Base-by-base conservation (phyloP, 2,329 filamentous ascomycete species). In the Dactylellina leptospora region DNA sequence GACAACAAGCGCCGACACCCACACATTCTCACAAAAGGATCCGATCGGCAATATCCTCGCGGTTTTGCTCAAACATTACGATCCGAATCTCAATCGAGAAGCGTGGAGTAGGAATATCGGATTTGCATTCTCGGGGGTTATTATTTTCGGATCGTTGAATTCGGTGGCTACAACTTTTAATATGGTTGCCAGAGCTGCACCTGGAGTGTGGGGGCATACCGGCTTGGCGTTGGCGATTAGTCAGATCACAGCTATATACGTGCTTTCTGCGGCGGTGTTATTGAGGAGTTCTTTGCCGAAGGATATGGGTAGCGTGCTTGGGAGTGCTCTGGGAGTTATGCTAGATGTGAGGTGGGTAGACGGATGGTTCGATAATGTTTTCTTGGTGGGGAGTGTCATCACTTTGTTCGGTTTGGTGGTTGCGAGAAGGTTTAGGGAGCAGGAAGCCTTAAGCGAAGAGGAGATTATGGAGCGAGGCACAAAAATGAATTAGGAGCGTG, bases 281-380 rank as follows among this genome's bases (percentile, higher is more conserved):
- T 82, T 96, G 48, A 81, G 92, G 54, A 90, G 89, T 75, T 93
- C 92, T 78, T 82, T 96, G 75, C 92, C 92, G 0, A 83, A 83
- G 36, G 90, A 93, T 78, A 88, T 93, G 78, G 87, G 91, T 68
- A 87, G 86, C 53, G 90, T 90, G 1, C 90, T 96, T 2, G 88
- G 87, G 1, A 90, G 92, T 74, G 90, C 90, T 0, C 81, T 96
- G 27, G 88, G 90, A 44, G 90, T 90, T 18, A 90, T 91, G 13
- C 82, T 96, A 6, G 88, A 91, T 76, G 86, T 86, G 4, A 82
- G 83, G 0, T 91, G 91, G 76, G 89, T 91, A 3, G 88, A 96
- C 77, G 84, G 86, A 27, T 96, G 92, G 92, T 96, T 96, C 76
- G 92, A 96, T 79, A 88, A 87, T 5, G 93, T 91, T 88, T 96